phyloP scores from a whole-genome alignment of 176 grass and related monocot species.

The Pharus latifolius region DNA sequence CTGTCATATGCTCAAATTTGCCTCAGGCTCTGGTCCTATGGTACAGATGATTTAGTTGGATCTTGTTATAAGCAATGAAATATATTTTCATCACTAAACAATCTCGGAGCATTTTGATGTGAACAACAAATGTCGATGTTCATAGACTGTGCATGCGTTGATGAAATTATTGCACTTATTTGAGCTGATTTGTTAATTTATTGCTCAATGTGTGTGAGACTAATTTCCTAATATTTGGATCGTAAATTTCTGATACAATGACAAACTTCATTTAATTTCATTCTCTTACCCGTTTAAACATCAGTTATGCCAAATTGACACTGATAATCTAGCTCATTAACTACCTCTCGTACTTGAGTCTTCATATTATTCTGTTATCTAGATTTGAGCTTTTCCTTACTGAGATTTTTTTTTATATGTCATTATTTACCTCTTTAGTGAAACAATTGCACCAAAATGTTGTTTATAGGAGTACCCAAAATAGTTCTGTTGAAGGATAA shows the following conservation, averaged over 20 bases:
- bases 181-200: neutral
- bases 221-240: neutral
- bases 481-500: too few relatives aligned
- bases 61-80: neutral
- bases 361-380: too few relatives aligned
- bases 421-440: too few relatives aligned
- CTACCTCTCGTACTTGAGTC: too few relatives aligned
- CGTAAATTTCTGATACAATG: neutral
- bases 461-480: too few relatives aligned
- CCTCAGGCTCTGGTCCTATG: neutral
- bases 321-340: too few relatives aligned
- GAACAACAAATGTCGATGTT: neutral
- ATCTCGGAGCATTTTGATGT: neutral
- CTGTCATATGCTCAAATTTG: neutral
- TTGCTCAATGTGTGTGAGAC: neutral
- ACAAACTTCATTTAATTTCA: neutral
- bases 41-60: neutral
- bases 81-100: neutral
- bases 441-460: too few relatives aligned
- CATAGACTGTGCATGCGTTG: neutral
- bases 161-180: neutral
- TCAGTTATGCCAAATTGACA: neutral
- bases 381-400: too few relatives aligned
- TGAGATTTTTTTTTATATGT: too few relatives aligned
- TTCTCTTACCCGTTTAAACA: neutral